Evolutionary conservation across 768 basidiomycete species (phyloP), one percentile per base, ranked within the genome.

Genomic region (Boletus rex-veris): DNA sequence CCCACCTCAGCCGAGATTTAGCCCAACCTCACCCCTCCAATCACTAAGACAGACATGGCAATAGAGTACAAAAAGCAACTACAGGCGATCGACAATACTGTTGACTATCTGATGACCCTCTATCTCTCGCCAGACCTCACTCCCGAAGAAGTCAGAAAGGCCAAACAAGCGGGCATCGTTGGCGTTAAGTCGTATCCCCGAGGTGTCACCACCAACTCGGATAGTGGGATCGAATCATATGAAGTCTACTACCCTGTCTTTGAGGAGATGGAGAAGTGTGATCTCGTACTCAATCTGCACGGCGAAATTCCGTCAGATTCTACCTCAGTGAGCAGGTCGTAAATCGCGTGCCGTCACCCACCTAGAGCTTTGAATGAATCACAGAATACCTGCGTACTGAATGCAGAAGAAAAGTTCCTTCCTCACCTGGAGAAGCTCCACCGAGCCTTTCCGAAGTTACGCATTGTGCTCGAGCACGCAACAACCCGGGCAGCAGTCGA

Each of bases 191-290:
- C 91, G 15, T 99, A 99, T 70, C 97, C 97, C 45, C 80, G 91
- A 55, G 97, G 97, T 10, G 96, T 99, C 4, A 99, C 97, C 21
- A 99, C 97, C 35, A 96, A 98, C 70, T 95, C 92, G 12, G 92
- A 94, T 53, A 86, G 90, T 33, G 97, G 97, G 7, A 96, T 98
- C 59, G 96, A 98, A 69, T 92, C 92, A 14, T 98, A 98, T 62
- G 90, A 90, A 62, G 78, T 81, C 2, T 99, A 96, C 68, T 97
- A 98, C 71, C 87, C 89, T 18, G 82, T 97, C 31, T 98, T 99
- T 67, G 84, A 84, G 62, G 90, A 85, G 36, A 98, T 98, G 95
- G 85, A 98, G 73, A 85, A 90, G 64, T 86, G 84, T 26, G 90
- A 85, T 65, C 87, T 99, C 83, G 94, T 98, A 18, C 79, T 99